Evolutionary conservation across 345 rosid species (phyloP).

Genomic region (Eucalyptus erythrocorys): DNA sequence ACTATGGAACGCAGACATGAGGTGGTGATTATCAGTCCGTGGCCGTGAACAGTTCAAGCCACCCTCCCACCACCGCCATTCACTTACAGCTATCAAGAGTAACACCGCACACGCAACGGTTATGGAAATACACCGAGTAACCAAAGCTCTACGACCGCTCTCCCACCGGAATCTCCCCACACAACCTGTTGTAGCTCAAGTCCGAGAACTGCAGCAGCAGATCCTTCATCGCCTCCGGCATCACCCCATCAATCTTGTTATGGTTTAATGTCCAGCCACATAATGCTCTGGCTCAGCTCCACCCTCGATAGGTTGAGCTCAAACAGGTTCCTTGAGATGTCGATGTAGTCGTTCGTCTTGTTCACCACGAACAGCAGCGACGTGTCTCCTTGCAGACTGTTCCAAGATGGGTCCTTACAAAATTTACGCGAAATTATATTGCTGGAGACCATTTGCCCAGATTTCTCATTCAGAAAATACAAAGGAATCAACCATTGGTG

Average conservation of each 20-base stretch:
- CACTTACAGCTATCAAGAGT: conserved; percentile 41
- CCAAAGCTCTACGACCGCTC: conserved; percentile 12
- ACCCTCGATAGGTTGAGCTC: not conserved
- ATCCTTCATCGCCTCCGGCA: no score
- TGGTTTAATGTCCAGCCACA: not conserved
- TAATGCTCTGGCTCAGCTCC: not conserved
- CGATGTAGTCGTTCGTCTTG: not conserved
- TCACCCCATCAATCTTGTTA: not conserved
- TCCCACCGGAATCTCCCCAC: not conserved
- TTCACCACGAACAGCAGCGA: not conserved
- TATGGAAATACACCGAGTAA: conserved; percentile 38
- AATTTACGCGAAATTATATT: not conserved
- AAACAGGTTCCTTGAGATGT: not conserved
- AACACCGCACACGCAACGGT: conserved; percentile 67
- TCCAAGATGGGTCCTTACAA: not conserved
- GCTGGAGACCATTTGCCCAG: not conserved
- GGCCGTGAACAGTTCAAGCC: not conserved
- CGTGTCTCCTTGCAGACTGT: not conserved
- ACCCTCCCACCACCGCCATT: not conserved
- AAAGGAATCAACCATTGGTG: not conserved
- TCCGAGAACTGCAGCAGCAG: not conserved
- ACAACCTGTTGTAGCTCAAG: not conserved
- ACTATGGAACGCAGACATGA: not conserved
- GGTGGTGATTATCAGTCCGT: not conserved
- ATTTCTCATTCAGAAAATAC: not conserved